phyloP scores from a whole-genome alignment of 176 grass and related monocot species.

The Coix lacrymajobi region DNA sequence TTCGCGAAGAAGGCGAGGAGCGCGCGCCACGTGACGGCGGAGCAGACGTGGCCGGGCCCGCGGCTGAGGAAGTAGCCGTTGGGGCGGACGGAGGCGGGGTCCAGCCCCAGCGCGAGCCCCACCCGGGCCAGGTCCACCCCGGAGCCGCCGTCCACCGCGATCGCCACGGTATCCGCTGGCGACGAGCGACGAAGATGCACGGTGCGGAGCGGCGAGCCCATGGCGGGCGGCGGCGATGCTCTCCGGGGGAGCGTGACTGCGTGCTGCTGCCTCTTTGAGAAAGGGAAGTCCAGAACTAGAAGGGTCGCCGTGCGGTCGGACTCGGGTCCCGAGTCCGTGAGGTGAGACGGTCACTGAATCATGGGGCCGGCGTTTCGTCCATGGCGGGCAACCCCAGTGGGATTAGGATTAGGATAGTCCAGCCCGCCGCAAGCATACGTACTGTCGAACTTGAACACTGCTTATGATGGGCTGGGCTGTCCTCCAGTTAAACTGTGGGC shows the following conservation, averaged over 20 bases:
- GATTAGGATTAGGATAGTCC: not conserved
- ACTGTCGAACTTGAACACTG: not conserved
- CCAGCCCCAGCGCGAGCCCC: slow-evolving; percentile 50
- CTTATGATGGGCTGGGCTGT: not conserved
- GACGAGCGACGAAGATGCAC: slow-evolving; percentile 12
- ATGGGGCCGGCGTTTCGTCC: not conserved
- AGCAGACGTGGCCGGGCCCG: slow-evolving; percentile 27
- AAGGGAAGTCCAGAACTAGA: slow-evolving; percentile 33
- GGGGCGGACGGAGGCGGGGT: slow-evolving; percentile 49
- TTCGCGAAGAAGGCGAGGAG: slow-evolving; percentile 57
- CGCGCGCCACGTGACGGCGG: slow-evolving; percentile 50
- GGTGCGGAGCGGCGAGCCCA: not conserved
- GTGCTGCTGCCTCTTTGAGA: not conserved
- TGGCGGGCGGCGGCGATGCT: not conserved
- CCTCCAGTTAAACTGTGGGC: not conserved
- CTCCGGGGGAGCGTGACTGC: not conserved
- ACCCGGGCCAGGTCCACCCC: slow-evolving; percentile 46
- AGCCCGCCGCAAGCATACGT: not conserved
- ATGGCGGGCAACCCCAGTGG: not conserved
- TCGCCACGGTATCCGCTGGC: not conserved
- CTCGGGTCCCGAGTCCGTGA: not conserved
- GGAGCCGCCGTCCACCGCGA: slow-evolving; percentile 8
- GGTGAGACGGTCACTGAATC: not conserved
- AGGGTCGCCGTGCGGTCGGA: slow-evolving; percentile 14
- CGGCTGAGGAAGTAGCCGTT: slow-evolving; percentile 73